phyloP scores from a whole-genome alignment of 257 asterid genomes.

The Catharanthus roseus region DNA sequence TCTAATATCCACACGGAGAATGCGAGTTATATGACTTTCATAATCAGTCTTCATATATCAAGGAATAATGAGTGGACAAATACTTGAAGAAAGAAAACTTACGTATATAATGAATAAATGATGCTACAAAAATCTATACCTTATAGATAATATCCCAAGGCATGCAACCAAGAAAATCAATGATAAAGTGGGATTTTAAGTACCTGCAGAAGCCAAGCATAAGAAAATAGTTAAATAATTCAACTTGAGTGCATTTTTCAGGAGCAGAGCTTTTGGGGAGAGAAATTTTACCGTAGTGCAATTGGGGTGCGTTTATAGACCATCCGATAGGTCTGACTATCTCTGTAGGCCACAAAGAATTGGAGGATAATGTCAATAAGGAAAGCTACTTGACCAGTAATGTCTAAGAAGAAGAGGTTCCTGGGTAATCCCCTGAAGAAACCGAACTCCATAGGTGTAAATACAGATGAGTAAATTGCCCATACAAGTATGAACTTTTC shows the following conservation, averaged over 20 bases:
- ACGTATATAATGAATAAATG: not conserved
- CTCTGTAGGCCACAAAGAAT: constrained; percentile 40
- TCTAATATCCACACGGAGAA: not conserved
- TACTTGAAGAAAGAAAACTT: not conserved
- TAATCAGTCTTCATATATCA: constrained; percentile 1
- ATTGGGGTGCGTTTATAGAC: constrained; percentile 31
- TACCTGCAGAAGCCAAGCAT: constrained; percentile 25
- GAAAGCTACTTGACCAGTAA: constrained; percentile 36
- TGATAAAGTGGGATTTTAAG: constrained; percentile 33
- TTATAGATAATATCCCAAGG: constrained; percentile 46
- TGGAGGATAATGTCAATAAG: constrained; percentile 35
- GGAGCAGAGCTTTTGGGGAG: not conserved
- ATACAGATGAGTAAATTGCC: constrained; percentile 40
- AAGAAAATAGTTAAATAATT: not conserved
- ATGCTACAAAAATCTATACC: constrained; percentile 19
- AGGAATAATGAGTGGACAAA: not conserved
- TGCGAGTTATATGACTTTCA: not conserved
- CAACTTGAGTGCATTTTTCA: not conserved
- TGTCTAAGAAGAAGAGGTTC: constrained; percentile 31
- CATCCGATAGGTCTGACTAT: constrained; percentile 36
- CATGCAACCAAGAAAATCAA: constrained; percentile 40
- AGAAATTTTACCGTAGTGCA: constrained; percentile 34
- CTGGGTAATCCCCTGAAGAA: constrained; percentile 43
- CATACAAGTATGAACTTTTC: constrained; percentile 37
- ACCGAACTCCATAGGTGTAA: constrained; percentile 42